Conservation (phyloP, 108 stramenopile species). For the Heterococcus sp. region DNA sequence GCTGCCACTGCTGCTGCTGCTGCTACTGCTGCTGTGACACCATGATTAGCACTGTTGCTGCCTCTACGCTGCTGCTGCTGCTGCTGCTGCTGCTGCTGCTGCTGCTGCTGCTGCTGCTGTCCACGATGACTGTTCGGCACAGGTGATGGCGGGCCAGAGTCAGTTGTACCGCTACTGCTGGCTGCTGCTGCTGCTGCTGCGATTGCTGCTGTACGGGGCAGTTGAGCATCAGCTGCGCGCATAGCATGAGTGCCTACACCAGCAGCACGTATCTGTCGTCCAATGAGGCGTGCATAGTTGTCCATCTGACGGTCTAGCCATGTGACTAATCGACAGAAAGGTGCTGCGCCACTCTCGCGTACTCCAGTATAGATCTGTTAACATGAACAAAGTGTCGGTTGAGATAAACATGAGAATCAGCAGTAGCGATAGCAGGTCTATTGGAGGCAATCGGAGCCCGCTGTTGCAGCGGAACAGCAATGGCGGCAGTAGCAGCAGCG, state of each 20-base stretch:
- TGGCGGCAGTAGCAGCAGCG: too few relatives aligned
- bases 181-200: neutral
- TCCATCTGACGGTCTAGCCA: slow-evolving; percentile 34
- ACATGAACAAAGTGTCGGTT: neutral
- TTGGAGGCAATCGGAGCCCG: too few relatives aligned
- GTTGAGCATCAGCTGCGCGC: neutral
- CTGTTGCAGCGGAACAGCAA: too few relatives aligned
- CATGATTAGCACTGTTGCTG: neutral
- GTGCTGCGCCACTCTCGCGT: slow-evolving; percentile 19
- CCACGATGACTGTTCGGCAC: too few relatives aligned
- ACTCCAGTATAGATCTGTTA: slow-evolving; percentile 14
- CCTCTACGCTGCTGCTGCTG: neutral
- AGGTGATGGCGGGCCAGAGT: neutral
- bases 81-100: neutral
- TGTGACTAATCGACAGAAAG: slow-evolving; percentile 31
- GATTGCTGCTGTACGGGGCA: neutral
- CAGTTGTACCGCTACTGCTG: neutral
- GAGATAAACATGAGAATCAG: neutral
- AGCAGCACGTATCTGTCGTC: slow-evolving; percentile 28
- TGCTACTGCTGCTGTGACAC: too few relatives aligned
- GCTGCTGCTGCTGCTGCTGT: neutral
- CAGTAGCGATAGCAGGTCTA: too few relatives aligned
- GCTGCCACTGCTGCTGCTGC: neutral
- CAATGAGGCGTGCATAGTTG: slow-evolving; percentile 32
- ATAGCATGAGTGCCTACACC: slow-evolving; percentile 14